These are phyloP conservation scores for Lactifluus subvellereus DNA, from an alignment of 768 basidiomycete species.

Conservation along the genomic window DNA sequence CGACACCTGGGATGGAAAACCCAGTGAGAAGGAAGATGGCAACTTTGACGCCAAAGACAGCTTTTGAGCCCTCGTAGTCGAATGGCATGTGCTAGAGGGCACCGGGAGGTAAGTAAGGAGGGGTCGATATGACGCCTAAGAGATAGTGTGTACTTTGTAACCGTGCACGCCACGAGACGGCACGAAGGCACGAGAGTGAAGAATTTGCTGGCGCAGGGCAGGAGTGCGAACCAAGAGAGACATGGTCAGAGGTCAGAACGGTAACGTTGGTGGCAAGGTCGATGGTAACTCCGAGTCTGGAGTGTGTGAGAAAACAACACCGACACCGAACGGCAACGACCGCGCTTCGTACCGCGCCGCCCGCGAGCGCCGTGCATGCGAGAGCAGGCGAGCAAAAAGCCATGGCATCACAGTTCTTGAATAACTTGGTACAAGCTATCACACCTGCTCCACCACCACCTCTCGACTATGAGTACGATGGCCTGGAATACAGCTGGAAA, in stretches of 20 bases:
- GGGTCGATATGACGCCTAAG: neutral
- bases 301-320: neutral
- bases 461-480: slow-evolving; percentile 58
- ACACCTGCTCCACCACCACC: slow-evolving; percentile 54
- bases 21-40: slow-evolving; percentile 16
- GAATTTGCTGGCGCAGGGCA: slow-evolving; percentile 16
- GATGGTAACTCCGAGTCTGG: neutral
- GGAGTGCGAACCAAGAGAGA: slow-evolving; percentile 23
- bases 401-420: slow-evolving; percentile 5
- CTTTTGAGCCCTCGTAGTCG: slow-evolving; percentile 20
- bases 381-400: neutral
- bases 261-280: slow-evolving; percentile 7
- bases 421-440: slow-evolving; percentile 28
- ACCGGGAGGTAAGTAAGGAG: neutral
- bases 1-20: slow-evolving; percentile 26
- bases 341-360: neutral
- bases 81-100: slow-evolving; percentile 23
- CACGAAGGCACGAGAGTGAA: slow-evolving; percentile 17
- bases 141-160: slow-evolving; percentile 7
- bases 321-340: neutral
- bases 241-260: slow-evolving; percentile 9
- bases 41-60: slow-evolving; percentile 18
- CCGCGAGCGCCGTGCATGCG: neutral
- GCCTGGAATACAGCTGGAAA: slow-evolving; percentile 68
- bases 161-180: slow-evolving; percentile 22